A percentile compares a stretch with the other conserved stretches of the same genome.
Evolutionary conservation across 2,329 filamentous ascomycete species (phyloP).

Genomic region (Monosporascus sp.): DNA sequence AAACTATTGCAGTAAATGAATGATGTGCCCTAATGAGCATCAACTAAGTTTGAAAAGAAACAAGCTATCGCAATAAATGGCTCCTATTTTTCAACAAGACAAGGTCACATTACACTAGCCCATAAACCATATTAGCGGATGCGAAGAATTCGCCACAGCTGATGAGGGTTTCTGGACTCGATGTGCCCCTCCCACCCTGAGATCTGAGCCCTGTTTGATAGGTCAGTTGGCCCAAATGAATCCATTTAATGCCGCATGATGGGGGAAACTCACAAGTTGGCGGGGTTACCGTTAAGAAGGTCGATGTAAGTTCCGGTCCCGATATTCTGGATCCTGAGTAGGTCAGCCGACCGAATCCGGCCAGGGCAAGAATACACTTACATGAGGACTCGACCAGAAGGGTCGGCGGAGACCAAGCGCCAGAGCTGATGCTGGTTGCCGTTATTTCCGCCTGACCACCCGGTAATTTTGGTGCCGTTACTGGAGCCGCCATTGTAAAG

Average conservation of each 20-base stretch:
- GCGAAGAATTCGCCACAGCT: constrained; percentile 5
- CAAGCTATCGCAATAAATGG: no score
- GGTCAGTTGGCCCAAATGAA: no score
- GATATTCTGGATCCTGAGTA: constrained; percentile 6
- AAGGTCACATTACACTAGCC: no score
- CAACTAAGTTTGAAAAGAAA: no score
- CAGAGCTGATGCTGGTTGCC: constrained; percentile 4
- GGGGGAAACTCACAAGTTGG: constrained; percentile 2
- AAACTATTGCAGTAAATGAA: no score
- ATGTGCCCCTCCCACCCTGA: constrained; percentile 1
- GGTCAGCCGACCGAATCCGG: background rate
- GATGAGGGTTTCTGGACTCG: background rate
- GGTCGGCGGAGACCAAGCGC: constrained; percentile 5
- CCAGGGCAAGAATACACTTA: background rate
- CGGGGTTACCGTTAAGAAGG: constrained; percentile 2
- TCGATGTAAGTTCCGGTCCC: constrained; percentile 4
- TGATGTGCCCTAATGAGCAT: no score
- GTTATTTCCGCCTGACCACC: constrained; percentile 3
- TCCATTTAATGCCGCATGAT: no score
- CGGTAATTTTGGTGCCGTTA: constrained; percentile 3
- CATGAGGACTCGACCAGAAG: constrained; percentile 1
- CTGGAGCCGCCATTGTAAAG: constrained; percentile 1
- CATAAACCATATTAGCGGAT: background rate
- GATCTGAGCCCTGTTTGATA: constrained; percentile 1
- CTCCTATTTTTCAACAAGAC: no score